These are phyloP conservation scores for Somion occarium DNA, from an alignment of 1,284 basidiomycete species.

Conservation along the genomic window DNA sequence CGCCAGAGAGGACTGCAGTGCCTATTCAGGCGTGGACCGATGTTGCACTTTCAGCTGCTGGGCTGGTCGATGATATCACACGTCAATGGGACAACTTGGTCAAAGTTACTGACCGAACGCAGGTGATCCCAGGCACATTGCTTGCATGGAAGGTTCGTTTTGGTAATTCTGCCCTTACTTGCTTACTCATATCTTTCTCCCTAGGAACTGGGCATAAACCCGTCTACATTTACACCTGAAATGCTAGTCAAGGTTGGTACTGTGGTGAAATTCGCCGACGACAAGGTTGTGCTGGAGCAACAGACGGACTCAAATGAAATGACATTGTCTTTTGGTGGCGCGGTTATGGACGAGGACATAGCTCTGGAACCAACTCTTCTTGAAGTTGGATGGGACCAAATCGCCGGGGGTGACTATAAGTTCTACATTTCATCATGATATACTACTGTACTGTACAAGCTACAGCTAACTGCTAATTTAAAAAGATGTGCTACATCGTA, in stretches of 20 bases:
- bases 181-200: neutral
- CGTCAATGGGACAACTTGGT: slow-evolving; percentile 32
- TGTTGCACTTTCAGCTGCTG: slow-evolving; percentile 1
- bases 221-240: slow-evolving; percentile 48
- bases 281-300: neutral
- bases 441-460: too few species aligned
- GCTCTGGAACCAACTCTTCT: neutral
- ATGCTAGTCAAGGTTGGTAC: slow-evolving; percentile 39
- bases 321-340: neutral
- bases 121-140: slow-evolving; percentile 31
- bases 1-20: slow-evolving; percentile 6
- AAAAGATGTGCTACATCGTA: too few species aligned
- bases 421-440: too few species aligned
- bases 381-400: neutral
- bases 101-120: slow-evolving; percentile 26
- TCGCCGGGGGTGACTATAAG: neutral
- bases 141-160: slow-evolving; percentile 52
- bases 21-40: slow-evolving; percentile 15
- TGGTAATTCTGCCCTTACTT: too few species aligned
- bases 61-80: slow-evolving; percentile 20
- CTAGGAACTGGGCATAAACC: slow-evolving; percentile 50
- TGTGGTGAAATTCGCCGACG: slow-evolving; percentile 23
- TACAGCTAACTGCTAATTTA: too few species aligned
- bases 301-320: neutral
- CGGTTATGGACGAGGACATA: neutral